Evolutionary conservation across 2,329 filamentous ascomycete genomes (phyloP).

Genomic region (Pseudocercospora crystallina): DNA sequence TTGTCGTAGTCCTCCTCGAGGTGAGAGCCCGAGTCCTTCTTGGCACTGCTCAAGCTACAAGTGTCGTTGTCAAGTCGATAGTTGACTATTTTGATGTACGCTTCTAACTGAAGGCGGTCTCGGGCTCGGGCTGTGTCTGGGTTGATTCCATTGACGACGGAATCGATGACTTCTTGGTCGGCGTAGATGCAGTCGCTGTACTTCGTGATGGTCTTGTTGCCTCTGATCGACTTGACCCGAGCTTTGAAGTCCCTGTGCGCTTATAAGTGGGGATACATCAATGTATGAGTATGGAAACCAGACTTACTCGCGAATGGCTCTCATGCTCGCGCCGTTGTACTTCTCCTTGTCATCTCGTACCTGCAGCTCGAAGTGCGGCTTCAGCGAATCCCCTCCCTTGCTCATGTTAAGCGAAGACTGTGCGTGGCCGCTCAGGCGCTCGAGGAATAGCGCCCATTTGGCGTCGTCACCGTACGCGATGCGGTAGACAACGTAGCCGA

Average conservation of each 20-base stretch:
- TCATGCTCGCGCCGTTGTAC: slow-evolving; percentile 3
- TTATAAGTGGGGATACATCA: too few relatives aligned
- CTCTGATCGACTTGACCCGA: neutral
- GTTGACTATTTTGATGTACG: slow-evolving; percentile 1
- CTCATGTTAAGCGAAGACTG: neutral
- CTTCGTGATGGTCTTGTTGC: neutral
- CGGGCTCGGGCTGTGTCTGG: neutral
- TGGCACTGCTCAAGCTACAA: slow-evolving; percentile 1
- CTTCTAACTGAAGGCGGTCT: neutral
- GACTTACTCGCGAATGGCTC: slow-evolving; percentile 4
- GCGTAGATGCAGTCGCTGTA: slow-evolving; percentile 7
- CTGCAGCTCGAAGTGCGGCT: slow-evolving; percentile 1
- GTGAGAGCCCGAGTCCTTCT: too few relatives aligned
- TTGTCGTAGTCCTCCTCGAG: neutral
- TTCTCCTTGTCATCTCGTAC: slow-evolving; percentile 1
- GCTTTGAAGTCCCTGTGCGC: neutral
- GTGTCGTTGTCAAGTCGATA: neutral
- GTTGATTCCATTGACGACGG: neutral
- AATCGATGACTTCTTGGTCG: slow-evolving; percentile 14
- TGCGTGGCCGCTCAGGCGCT: neutral
- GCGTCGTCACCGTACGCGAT: slow-evolving; percentile 3
- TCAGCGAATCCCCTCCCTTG: neutral
- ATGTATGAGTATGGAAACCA: neutral
- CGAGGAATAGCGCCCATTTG: slow-evolving; percentile 1
- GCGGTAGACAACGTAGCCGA: slow-evolving; percentile 11